Base-by-base conservation (phyloP, 345 rosid genomes). In the Hypericum perforatum region DNA sequence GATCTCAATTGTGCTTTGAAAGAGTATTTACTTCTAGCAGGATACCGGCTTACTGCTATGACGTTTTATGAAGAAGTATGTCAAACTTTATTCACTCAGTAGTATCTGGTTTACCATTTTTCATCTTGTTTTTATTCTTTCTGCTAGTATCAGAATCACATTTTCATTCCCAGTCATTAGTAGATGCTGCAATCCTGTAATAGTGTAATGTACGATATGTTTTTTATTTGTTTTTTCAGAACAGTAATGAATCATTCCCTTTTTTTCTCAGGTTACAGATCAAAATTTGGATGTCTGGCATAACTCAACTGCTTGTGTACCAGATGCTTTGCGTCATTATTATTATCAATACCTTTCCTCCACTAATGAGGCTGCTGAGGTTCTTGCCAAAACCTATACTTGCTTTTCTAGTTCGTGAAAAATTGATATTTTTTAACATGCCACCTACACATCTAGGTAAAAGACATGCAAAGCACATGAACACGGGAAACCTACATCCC, bases 271-370 rank as follows among this genome's bases (percentile, higher is more conserved):
- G 98, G 98, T 85, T 67, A 73, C 85, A 12, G 96, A 87, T 70
- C 98, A 91, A 71, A 85, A 87, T 66, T 75, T 91, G 53, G 96
- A 91, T 57, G 78, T 75, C 58, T 82, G 94, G 98, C 77, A 82
- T 76, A 77, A 79, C 64, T 76, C 87, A 57, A 84, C 96, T 47
- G 98, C 98, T 49, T 50, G 63, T 43, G 95, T 87, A 29, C 87
- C 89, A 51, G 96, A 91, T 82, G 98, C 98, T 43, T 69, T 91
- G 63, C 90, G 95, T 57, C 92, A 82, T 69, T 91, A 85, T 69
- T 91, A 91, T 60, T 91, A 91, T 77, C 95, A 91, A 63, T 87
- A 91, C 72, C 96, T 91, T 65, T 91, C 96, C 9, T 91, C 96
- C 66, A 86, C 95, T 58, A 52, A 95, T 43, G 86, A 81, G 69